Conservation (phyloP, 805 yeast species). For the Diddensiella transvaalensis region DNA sequence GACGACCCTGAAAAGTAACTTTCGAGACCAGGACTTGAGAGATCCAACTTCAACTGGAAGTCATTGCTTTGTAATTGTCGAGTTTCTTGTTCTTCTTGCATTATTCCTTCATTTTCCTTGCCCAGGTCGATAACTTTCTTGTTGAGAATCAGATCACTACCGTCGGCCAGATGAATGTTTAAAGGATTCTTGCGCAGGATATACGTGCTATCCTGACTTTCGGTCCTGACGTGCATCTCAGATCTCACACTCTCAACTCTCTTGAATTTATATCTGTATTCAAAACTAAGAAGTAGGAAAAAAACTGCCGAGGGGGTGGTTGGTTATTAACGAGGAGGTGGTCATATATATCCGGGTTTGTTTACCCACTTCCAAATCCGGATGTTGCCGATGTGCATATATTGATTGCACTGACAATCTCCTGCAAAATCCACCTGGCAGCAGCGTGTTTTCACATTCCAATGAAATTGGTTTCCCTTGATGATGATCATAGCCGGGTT, state of each 20-base stretch:
- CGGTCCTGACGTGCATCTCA: constrained; percentile 26
- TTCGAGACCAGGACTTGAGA: not conserved
- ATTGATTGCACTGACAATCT: not conserved
- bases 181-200: constrained; percentile 34
- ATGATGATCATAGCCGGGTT: too few relatives aligned
- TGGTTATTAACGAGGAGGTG: too few relatives aligned
- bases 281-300: not conserved
- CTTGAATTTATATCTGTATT: not conserved
- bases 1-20: not conserved
- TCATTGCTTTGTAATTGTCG: not conserved
- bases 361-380: not conserved
- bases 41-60: not conserved
- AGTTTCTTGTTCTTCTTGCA: not conserved
- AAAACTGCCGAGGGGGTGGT: not conserved
- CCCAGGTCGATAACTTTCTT: constrained; percentile 2
- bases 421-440: too few relatives aligned
- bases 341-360: too few relatives aligned
- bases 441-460: too few relatives aligned
- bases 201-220: constrained; percentile 24
- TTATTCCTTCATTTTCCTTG: not conserved
- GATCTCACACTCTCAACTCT: not conserved
- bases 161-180: constrained; percentile 33
- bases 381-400: not conserved
- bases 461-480: too few relatives aligned
- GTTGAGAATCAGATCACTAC: constrained; percentile 29